Percentiles rank a stretch among this genome's conserved stretches.
Conservation (phyloP, 1,284 basidiomycete species). For the Naganishia liquefaciens region DNA sequence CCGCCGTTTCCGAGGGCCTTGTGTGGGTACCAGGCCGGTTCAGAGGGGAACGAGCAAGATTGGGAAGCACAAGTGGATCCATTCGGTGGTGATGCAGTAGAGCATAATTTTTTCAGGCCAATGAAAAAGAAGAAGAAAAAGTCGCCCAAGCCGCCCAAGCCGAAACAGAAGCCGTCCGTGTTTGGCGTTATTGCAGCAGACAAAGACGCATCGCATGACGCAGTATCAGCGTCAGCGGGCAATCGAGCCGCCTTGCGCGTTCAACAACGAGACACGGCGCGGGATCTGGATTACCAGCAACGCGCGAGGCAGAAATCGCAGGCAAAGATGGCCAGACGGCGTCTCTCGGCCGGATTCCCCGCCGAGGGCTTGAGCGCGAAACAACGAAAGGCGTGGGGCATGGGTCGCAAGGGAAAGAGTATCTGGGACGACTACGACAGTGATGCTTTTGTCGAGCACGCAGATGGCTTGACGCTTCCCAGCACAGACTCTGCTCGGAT, state of each 20-base stretch:
- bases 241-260: background rate
- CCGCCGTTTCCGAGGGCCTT: slow-evolving; percentile 22
- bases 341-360: slow-evolving; percentile 6
- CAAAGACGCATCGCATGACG: background rate
- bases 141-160: slow-evolving; percentile 4
- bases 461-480: no score
- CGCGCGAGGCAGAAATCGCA: slow-evolving; percentile 9
- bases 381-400: slow-evolving; percentile 24
- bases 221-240: no score
- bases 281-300: background rate
- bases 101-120: background rate
- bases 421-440: slow-evolving; percentile 23
- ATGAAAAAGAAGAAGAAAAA: slow-evolving; percentile 9
- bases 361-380: slow-evolving; percentile 11
- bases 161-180: slow-evolving; percentile 18
- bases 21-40: slow-evolving; percentile 5
- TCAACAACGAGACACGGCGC: background rate
- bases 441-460: background rate
- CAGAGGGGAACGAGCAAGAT: slow-evolving; percentile 6
- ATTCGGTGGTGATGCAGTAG: background rate
- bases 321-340: slow-evolving; percentile 26
- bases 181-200: background rate
- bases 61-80: slow-evolving; percentile 1
- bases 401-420: slow-evolving; percentile 8
- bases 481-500: no score